These are phyloP conservation scores for Cercospora citrullina DNA, from an alignment of 2,329 filamentous ascomycete species.

Conservation along the genomic window DNA sequence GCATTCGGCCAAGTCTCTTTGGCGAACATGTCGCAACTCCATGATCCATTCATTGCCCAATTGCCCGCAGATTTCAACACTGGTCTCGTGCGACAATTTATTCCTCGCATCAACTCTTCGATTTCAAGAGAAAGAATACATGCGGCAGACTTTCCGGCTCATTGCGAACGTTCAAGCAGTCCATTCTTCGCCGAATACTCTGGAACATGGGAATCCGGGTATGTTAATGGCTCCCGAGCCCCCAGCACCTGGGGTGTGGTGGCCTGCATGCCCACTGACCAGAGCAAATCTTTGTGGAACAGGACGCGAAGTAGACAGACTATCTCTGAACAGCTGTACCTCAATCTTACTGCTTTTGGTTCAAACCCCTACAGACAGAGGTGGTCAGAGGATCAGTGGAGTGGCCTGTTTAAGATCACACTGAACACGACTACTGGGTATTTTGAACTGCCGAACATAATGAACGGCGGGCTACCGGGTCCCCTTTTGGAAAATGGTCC, in stretches of 20 bases:
- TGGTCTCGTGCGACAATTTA: neutral
- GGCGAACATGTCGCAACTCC: neutral
- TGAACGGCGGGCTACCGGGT: neutral
- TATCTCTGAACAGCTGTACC: neutral
- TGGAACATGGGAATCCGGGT: neutral
- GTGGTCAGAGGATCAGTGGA: neutral
- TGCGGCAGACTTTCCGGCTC: neutral
- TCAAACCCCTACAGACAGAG: neutral
- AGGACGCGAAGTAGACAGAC: neutral
- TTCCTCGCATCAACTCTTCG: neutral
- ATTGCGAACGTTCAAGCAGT: neutral
- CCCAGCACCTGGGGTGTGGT: neutral
- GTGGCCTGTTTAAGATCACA: neutral
- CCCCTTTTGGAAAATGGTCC: neutral
- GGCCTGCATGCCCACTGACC: neutral
- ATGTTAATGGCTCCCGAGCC: neutral
- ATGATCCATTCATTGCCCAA: neutral
- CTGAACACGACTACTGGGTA: neutral
- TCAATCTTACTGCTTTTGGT: neutral
- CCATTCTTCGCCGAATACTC: neutral
- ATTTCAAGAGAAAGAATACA: neutral
- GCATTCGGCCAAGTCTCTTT: neutral
- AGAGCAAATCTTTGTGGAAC: neutral
- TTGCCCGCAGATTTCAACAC: neutral
- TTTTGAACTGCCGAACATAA: neutral